Base-by-base conservation (phyloP, 164 flowering plant genomes). In the Cinnamomum chago region DNA sequence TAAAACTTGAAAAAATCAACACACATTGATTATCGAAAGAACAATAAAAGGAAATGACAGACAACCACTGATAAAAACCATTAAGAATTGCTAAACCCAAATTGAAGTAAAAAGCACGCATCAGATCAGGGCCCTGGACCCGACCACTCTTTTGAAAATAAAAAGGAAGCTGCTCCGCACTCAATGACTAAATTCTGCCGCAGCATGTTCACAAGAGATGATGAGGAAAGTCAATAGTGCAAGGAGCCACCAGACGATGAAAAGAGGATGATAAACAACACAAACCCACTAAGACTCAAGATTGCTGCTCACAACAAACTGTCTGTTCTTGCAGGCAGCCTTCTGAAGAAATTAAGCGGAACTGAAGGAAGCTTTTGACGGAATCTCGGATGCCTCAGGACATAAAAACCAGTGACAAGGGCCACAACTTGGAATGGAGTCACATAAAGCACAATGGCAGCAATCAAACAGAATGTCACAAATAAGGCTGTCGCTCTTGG, bases 271-370 rank as follows among this genome's bases (percentile, higher is more conserved):
- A 60, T 15, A 62, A 18, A 60, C 51, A 11, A 18, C 27, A n/a
- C 71, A 11, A n/a, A 47, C 71, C 55, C 52, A 40, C 20, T 9
- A 40, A 12, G 71, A 47, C 4, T 40, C 67, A 3, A 5, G n/a
- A 24, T 25, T 17, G 30, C 51, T 66, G 11, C 50, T 85, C 85
- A 85, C 23, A 89, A 18, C 87, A 89, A 73, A 77, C 90, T 73
- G 65, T 89, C 93, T n/a, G 86, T 72, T 77, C 71, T 85, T 3
- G 91, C 84, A 23, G 93, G 93, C 80, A 89, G 70, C 70, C 93
- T 82, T 76, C 86, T 79, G 79, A 86, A 80, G 82, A 88, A 89
- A 78, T 81, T 89, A 6, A 81, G 50, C 1, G 89, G 87, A 10
- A 74, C 76, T 0, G 83, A 80, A 24, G 93, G 93, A 28, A 84